Evolutionary conservation across 1,284 basidiomycete genomes (phyloP), one percentile per base, ranked within the genome.

Genomic region (Pascua sp.): DNA sequence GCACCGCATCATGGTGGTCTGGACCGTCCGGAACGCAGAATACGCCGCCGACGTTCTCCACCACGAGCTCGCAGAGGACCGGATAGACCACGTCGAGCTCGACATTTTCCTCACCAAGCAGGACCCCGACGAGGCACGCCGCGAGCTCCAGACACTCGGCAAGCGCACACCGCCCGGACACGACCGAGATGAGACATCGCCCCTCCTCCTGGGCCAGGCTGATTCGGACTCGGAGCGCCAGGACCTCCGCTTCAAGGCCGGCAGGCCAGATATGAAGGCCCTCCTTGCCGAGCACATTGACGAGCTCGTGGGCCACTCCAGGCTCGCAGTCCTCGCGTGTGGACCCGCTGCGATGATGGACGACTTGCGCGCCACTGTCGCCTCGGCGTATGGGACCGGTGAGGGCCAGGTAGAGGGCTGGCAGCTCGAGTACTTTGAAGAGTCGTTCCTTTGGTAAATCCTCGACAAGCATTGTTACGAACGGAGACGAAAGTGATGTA

Each of bases 261-360:
- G 69, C 9, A 61, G 69, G 11, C 67, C 69, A 8, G 36, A 42
- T 2, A 61, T 71, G 60, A 43, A 38, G 5, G 49, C 47, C 5
- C 17, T 69, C 8, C 41, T 71, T 10, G 24, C 42, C 1, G 16
- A 18, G 7, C 51, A 55, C 1, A 17, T 68, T n/a, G 41, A 37
- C 8, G 42, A 39, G 3, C 49, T 66, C 1, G 56, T 58, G 1
- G 61, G 57, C 0, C 38, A 44, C 2, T 56, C 64, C 47, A 58
- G 64, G 24, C 49, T 72, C 11, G 69, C 63, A 0, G 61, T 72
- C 3, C 44, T 69, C 11, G 60, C 61, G 2, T 72, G 70, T 39
- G 70, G 70, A 3, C 70, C 70, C 2, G 62, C 52, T 0, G 51
- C n/a, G 8, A 70, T 70, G 70, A 67, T 67, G 61, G 68, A 72